Base-by-base conservation (phyloP, 805 yeast genomes). In the Suhomyces sp. region DNA sequence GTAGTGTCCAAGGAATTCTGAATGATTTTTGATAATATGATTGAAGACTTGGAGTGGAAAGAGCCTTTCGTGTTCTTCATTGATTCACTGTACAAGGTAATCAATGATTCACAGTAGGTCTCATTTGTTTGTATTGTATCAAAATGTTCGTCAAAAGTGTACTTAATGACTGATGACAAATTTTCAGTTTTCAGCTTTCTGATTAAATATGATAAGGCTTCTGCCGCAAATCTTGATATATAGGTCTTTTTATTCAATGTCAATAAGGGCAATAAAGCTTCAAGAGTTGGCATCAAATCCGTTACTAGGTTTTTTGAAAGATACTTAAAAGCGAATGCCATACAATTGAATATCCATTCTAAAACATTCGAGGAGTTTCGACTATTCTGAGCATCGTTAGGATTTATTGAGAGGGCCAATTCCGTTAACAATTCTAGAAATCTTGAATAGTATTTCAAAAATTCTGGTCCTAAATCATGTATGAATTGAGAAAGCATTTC, bases 401-500 rank as follows among this genome's bases (percentile, higher is more conserved):
- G 74, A 53, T 66, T 67, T 17, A 67, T 63, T 8, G 61, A 58
- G 50, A 65, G 47, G 0, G 82, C 75, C 52, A 89, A 63, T 0
- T 71, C 65, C 4, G 78, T 79, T 41, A 92, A 75, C 21, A 79
- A 58, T 0, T 61, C 57, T 45, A 93, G 68, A 0, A 90, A 69
- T 22, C 69, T 64, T 1, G 71, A 71, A 62, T 89, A 91, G 61
- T 73, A 90, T 7, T 80, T 81, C 74, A 90, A 79, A 62, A 92
- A 94, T 59, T 93, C 98, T 2, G 93, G 86, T 8, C 97, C 97
- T 55, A 93, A 72, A 72, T 93, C 99, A 60, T 89, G 97, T 40
- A 91, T 85, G 60, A 94, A 86, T 62, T 91, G 96, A 0, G 96
- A 81, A 21, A 91, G 66, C 49, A 73, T 64, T 64, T 94, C 99